Evolutionary conservation across 495 filamentous ascomycete genomes (phyloP).

Genomic region (Mycothermus thermophilus): DNA sequence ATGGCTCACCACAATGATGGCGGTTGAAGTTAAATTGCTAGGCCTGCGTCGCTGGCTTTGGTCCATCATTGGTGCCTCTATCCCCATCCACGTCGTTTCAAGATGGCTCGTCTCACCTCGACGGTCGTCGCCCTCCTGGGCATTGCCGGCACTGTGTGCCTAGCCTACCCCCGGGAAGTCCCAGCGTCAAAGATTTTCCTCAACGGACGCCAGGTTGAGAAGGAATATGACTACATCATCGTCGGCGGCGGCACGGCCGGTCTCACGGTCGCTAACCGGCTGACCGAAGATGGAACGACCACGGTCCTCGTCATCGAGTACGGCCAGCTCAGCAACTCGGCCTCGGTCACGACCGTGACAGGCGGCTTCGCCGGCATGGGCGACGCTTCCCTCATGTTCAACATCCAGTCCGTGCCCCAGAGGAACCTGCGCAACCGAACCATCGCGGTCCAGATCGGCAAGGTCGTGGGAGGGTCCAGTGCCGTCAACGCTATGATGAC

Average conservation of each 20-base stretch:
- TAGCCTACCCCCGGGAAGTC: too few relatives aligned
- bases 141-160: too few relatives aligned
- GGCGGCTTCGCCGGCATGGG: conserved; percentile 18
- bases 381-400: conserved; percentile 15
- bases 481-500: conserved; percentile 43
- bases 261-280: conserved; percentile 60
- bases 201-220: conserved; percentile 3
- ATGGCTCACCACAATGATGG: too few relatives aligned
- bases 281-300: conserved; percentile 32
- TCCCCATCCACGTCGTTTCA: too few relatives aligned
- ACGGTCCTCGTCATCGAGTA: conserved; percentile 40
- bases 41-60: too few relatives aligned
- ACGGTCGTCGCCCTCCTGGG: too few relatives aligned
- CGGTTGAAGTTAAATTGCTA: too few relatives aligned
- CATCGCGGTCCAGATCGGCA: conserved; percentile 32
- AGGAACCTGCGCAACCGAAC: conserved; percentile 20
- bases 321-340: conserved; percentile 13
- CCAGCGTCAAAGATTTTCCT: conserved; percentile 5
- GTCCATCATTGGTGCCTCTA: too few relatives aligned
- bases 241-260: conserved; percentile 83
- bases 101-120: too few relatives aligned
- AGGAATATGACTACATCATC: conserved; percentile 66
- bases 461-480: conserved; percentile 43
- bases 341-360: conserved; percentile 12
- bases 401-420: conserved; percentile 31